Evolutionary conservation across 1,284 basidiomycete genomes (phyloP).

Genomic region (Tilletia setariae): DNA sequence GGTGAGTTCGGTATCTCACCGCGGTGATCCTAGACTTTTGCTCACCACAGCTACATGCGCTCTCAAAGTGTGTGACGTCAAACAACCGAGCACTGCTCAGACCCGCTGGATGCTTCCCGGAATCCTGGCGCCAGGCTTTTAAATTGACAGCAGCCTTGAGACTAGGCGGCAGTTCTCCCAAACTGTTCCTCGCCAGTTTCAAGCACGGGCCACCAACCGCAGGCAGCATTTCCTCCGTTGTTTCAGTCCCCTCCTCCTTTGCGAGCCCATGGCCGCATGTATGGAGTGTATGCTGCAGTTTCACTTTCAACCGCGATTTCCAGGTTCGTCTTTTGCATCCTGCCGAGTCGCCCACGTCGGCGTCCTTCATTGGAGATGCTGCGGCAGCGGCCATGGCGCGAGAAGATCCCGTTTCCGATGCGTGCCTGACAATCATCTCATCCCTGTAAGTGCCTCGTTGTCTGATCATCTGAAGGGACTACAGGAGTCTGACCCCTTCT

Average conservation of each 20-base stretch:
- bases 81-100: conserved; percentile 31
- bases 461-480: not conserved
- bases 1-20: conserved; percentile 15
- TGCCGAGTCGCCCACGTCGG: conserved; percentile 13
- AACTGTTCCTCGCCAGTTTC: conserved; percentile 2
- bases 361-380: conserved; percentile 8
- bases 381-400: conserved; percentile 6
- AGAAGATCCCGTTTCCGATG: conserved; percentile 8
- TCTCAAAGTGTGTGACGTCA: conserved; percentile 18
- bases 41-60: too few relatives aligned
- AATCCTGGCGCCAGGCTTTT: conserved; percentile 7
- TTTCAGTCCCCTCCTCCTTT: conserved; percentile 17
- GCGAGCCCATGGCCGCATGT: conserved; percentile 4
- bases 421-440: not conserved
- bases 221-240: conserved; percentile 16
- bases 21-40: not conserved
- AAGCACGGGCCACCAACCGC: conserved; percentile 24
- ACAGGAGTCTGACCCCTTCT: not conserved
- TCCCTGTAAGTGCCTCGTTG: not conserved
- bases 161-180: conserved; percentile 1
- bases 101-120: conserved; percentile 14
- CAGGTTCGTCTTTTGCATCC: not conserved
- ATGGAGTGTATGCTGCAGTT: not conserved
- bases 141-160: conserved; percentile 1
- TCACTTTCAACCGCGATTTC: not conserved